These are phyloP conservation scores for Phytophthora foliorum DNA, from an alignment of 352 stramenopile species.

Conservation along the genomic window DNA sequence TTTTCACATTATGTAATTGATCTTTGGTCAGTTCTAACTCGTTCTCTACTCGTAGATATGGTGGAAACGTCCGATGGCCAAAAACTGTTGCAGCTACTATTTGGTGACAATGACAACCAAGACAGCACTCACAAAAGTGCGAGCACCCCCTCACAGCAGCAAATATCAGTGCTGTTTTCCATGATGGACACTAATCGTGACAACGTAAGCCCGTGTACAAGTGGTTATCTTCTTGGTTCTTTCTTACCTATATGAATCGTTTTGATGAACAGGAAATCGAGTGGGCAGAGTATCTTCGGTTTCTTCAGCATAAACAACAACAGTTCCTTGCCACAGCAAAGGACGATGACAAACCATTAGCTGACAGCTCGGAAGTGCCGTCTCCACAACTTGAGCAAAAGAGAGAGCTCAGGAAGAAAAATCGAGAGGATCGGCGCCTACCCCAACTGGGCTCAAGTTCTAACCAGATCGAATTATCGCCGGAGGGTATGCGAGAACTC, in stretches of 20 bases:
- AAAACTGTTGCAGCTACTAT: constrained; percentile 52
- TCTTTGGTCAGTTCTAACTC: background rate
- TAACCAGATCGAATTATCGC: constrained; percentile 18
- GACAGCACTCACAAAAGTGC: background rate
- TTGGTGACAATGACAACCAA: constrained; percentile 16
- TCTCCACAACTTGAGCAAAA: constrained; percentile 14
- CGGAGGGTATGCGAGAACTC: background rate
- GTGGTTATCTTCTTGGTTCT: background rate
- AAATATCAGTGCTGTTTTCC: constrained; percentile 54
- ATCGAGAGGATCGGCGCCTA: constrained; percentile 34
- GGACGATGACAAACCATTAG: background rate
- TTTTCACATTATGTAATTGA: background rate
- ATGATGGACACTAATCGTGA: constrained; percentile 62
- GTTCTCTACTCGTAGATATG: constrained; percentile 43
- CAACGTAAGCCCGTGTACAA: constrained; percentile 38
- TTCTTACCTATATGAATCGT: constrained; percentile 3
- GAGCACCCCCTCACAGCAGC: constrained; percentile 1
- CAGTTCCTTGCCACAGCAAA: background rate
- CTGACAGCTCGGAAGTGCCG: constrained; percentile 2
- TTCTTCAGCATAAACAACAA: constrained; percentile 39
- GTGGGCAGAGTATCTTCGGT: constrained; percentile 70
- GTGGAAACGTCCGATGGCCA: constrained; percentile 45
- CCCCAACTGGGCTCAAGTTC: background rate
- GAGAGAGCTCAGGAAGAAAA: constrained; percentile 38
- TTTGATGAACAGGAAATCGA: constrained; percentile 43